These are phyloP conservation scores for Boletellus sp. DNA, from an alignment of 768 basidiomycete species.

Conservation along the genomic window DNA sequence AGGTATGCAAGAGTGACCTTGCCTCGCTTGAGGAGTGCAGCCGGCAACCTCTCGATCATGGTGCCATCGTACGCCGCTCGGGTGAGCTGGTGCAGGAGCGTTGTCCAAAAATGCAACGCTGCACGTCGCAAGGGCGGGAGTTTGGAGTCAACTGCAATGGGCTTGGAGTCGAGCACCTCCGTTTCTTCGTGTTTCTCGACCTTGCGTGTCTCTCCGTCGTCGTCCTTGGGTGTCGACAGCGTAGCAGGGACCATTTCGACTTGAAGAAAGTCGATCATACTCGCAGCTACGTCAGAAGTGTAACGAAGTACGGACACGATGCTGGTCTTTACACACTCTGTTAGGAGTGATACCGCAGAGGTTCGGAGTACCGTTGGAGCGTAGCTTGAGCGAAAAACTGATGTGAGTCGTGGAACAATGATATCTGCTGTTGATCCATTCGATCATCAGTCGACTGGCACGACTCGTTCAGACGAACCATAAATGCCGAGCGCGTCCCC, in stretches of 20 bases:
- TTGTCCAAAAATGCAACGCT: slow-evolving; percentile 76
- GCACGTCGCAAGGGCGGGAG: slow-evolving; percentile 81
- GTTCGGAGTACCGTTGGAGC: slow-evolving; percentile 72
- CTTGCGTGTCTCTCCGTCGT: slow-evolving; percentile 6
- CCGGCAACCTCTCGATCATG: slow-evolving; percentile 17
- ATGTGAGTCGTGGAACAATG: slow-evolving; percentile 70
- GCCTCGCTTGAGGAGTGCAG: slow-evolving; percentile 44
- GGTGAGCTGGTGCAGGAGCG: slow-evolving; percentile 61
- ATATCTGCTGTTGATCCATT: slow-evolving; percentile 49
- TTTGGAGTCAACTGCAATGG: slow-evolving; percentile 55
- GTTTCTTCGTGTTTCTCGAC: slow-evolving; percentile 7
- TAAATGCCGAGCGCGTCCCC: slow-evolving; percentile 67
- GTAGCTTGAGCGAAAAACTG: slow-evolving; percentile 52
- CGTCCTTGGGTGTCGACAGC: slow-evolving; percentile 15
- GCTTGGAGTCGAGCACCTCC: slow-evolving; percentile 48
- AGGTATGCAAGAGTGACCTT: slow-evolving; percentile 67
- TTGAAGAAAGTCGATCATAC: slow-evolving; percentile 76
- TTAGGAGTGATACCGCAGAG: slow-evolving; percentile 67
- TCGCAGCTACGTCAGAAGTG: slow-evolving; percentile 53
- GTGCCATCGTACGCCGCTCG: slow-evolving; percentile 45
- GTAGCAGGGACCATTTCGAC: slow-evolving; percentile 44
- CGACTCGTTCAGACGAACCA: slow-evolving; percentile 42
- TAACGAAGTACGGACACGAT: slow-evolving; percentile 62
- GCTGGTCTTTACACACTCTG: slow-evolving; percentile 66
- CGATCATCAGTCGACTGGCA: neutral